Evolutionary conservation across 352 stramenopile species (phyloP).

Genomic region (Pythium biforme): DNA sequence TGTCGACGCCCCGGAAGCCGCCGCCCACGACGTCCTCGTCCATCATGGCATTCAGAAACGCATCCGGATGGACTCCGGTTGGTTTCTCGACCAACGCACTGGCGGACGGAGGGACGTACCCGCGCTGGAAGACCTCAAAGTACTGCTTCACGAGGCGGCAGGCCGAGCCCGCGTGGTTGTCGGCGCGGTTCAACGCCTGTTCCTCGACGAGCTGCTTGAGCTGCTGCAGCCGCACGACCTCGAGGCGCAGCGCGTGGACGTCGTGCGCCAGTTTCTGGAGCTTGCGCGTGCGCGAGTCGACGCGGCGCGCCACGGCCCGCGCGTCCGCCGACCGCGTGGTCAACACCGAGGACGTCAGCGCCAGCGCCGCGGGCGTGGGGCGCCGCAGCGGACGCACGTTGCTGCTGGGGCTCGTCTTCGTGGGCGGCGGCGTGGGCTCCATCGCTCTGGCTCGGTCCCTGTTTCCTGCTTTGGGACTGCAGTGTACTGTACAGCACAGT

Average conservation of each 20-base stretch:
- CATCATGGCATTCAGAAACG: constrained; percentile 15
- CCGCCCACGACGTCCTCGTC: constrained; percentile 15
- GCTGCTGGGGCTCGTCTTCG: constrained; percentile 1
- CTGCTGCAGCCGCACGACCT: constrained; percentile 18
- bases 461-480: too few relatives aligned
- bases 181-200: constrained; percentile 14
- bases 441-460: too few relatives aligned
- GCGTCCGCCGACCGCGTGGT: background rate
- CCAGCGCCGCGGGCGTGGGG: background rate
- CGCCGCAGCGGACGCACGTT: constrained; percentile 19
- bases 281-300: constrained; percentile 13
- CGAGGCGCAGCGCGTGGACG: constrained; percentile 8
- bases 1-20: constrained; percentile 15
- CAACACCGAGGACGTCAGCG: background rate
- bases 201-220: constrained; percentile 5
- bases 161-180: constrained; percentile 15
- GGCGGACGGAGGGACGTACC: constrained; percentile 4
- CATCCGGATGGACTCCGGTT: background rate
- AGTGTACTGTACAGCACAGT: too few relatives aligned
- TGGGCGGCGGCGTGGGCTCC: too few relatives aligned
- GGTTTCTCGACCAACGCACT: background rate
- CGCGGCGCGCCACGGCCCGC: background rate
- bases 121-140: constrained; percentile 19
- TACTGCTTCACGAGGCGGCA: constrained; percentile 17
- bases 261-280: constrained; percentile 5